Conservation (phyloP, 148 eudicot genomes). For the Camellia lanceoleosa region DNA sequence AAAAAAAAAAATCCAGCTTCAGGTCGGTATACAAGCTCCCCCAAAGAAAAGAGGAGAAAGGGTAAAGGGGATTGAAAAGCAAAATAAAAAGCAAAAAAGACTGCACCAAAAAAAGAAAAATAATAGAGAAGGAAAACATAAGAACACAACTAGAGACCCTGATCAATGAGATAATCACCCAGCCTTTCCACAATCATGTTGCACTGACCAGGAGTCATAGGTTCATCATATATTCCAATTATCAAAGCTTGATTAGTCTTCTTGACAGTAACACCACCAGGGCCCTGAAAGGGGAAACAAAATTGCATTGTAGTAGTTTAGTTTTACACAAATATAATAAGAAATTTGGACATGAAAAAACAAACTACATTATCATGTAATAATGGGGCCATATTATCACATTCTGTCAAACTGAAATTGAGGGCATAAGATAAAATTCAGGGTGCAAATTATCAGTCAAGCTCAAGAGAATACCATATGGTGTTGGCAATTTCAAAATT, state of each 20-base stretch:
- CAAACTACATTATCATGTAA: background rate
- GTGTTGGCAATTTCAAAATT: background rate
- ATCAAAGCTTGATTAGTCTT: slow-evolving; percentile 44
- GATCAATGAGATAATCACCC: slow-evolving; percentile 22
- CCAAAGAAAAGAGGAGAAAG: no score
- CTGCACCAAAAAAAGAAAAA: background rate
- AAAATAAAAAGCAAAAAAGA: background rate
- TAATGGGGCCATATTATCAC: background rate
- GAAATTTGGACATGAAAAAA: background rate
- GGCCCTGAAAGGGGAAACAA: slow-evolving; percentile 27
- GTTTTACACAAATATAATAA: background rate
- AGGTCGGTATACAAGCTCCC: background rate
- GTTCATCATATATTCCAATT: slow-evolving; percentile 51
- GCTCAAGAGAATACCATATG: background rate
- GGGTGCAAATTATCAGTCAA: background rate
- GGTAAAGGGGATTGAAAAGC: background rate
- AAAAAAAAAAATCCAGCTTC: background rate
- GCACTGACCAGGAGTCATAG: slow-evolving; percentile 22
- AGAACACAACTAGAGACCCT: slow-evolving; percentile 13
- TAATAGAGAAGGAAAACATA: background rate
- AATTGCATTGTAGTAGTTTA: background rate
- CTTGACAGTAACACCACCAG: slow-evolving; percentile 57
- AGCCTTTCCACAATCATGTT: slow-evolving; percentile 25
- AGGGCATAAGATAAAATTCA: background rate
- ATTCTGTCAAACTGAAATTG: background rate